Conservation (phyloP, 148 eudicot species). For the Agrostemma githago region DNA sequence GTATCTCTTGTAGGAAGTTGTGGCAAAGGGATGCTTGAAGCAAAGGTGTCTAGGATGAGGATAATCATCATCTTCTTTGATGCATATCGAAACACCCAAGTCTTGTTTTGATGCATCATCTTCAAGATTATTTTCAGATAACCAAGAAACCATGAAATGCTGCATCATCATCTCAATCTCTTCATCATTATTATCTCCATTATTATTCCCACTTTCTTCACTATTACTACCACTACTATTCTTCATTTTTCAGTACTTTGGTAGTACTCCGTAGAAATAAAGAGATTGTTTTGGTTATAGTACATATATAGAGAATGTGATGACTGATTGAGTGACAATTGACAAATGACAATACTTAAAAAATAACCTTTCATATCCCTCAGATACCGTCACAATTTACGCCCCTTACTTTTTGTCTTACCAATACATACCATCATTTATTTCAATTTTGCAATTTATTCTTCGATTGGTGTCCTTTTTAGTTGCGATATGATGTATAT, state of each 20-base stretch:
- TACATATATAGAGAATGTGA: too few species aligned
- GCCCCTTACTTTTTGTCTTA: background rate
- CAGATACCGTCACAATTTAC: background rate
- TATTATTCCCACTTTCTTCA: too few species aligned
- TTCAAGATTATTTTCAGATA: slow-evolving; percentile 1
- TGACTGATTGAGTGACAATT: too few species aligned
- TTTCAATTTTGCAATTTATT: too few species aligned
- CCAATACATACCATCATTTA: too few species aligned
- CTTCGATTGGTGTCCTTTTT: too few species aligned
- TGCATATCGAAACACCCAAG: background rate
- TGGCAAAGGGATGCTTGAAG: slow-evolving; percentile 10
- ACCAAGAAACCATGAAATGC: background rate
- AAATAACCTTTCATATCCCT: background rate
- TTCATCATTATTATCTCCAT: background rate
- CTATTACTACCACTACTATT: background rate
- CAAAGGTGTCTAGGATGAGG: slow-evolving; percentile 22
- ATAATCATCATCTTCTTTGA: background rate
- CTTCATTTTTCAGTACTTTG: too few species aligned
- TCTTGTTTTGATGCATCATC: background rate
- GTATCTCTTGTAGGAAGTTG: slow-evolving; percentile 12
- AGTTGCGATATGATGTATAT: too few species aligned
- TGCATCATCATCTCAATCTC: background rate
- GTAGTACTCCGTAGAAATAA: too few species aligned
- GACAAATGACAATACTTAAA: background rate
- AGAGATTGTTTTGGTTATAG: too few species aligned